Conservation (phyloP, 768 basidiomycete genomes). For the Hygrophorus russula region DNA sequence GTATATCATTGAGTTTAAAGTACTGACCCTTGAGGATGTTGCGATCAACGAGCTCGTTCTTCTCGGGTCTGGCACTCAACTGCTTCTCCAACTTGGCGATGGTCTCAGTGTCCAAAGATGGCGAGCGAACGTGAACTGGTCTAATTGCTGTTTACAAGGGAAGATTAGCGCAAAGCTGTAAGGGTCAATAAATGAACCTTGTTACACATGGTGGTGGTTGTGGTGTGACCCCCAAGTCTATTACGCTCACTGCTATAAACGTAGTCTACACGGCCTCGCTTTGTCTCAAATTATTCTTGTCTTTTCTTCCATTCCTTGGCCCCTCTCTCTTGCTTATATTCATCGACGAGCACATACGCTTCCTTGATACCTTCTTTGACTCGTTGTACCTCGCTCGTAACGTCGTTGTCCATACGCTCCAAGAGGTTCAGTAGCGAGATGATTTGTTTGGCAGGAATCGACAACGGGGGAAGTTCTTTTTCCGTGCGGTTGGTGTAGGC, state of each 20-base stretch:
- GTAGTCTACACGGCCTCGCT: too few relatives aligned
- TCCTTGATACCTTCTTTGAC: conserved; percentile 15
- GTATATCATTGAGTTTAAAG: conserved; percentile 2
- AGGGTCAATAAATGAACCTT: too few relatives aligned
- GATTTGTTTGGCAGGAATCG: too few relatives aligned
- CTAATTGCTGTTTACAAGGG: conserved; percentile 16
- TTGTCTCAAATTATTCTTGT: too few relatives aligned
- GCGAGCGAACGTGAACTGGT: conserved; percentile 1
- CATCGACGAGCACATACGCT: conserved; percentile 10
- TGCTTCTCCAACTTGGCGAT: conserved; percentile 40
- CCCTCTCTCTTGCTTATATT: conserved; percentile 12
- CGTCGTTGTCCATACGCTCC: conserved; percentile 22
- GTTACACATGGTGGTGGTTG: too few relatives aligned
- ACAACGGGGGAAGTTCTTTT: too few relatives aligned
- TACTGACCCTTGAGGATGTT: conserved; percentile 56
- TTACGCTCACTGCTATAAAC: too few relatives aligned
- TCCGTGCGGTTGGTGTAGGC: too few relatives aligned
- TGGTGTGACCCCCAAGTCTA: too few relatives aligned
- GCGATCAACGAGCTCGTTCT: conserved; percentile 49
- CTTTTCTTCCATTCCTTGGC: not conserved
- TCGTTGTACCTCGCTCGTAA: conserved; percentile 14
- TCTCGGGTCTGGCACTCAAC: conserved; percentile 43
- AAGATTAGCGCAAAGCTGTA: conserved; percentile 11
- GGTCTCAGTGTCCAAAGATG: conserved; percentile 12
- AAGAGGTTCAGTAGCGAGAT: conserved; percentile 19